Conservation (phyloP, 2,329 filamentous ascomycete genomes). For the Fusarium tricinctum region DNA sequence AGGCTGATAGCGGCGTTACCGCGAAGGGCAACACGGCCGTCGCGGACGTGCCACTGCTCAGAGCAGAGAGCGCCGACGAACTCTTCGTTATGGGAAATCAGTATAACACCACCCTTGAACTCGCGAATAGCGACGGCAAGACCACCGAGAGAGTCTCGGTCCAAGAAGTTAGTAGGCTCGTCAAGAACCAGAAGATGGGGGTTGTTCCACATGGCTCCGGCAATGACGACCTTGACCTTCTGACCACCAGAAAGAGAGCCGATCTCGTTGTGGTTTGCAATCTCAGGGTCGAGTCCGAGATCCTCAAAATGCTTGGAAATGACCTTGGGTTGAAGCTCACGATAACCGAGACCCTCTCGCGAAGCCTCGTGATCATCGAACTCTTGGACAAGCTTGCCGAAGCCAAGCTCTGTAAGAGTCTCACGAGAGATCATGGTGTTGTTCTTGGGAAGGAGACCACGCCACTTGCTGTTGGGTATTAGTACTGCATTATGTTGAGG, state of each 20-base stretch:
- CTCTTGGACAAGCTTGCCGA: slow-evolving; percentile 94
- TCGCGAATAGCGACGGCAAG: slow-evolving; percentile 98
- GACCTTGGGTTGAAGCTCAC: slow-evolving; percentile 89
- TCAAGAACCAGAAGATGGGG: slow-evolving; percentile 96
- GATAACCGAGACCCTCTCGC: slow-evolving; percentile 97
- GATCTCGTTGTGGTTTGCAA: slow-evolving; percentile 99
- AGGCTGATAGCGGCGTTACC: slow-evolving; percentile 79
- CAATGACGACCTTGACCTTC: slow-evolving; percentile 99
- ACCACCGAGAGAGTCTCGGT: slow-evolving; percentile 96
- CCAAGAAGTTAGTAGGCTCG: slow-evolving; percentile 99
- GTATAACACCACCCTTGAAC: slow-evolving; percentile 97
- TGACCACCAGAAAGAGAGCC: slow-evolving; percentile 95
- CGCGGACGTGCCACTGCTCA: slow-evolving; percentile 95
- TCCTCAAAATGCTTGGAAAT: slow-evolving; percentile 99
- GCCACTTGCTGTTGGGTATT: slow-evolving; percentile 80
- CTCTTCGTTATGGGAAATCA: slow-evolving; percentile 99
- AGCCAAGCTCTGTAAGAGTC: slow-evolving; percentile 87
- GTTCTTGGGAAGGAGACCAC: slow-evolving; percentile 87
- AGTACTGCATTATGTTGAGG: slow-evolving; percentile 35
- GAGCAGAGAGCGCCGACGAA: slow-evolving; percentile 96
- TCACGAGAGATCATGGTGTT: slow-evolving; percentile 95
- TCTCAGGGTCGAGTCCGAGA: slow-evolving; percentile 94
- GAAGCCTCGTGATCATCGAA: slow-evolving; percentile 99
- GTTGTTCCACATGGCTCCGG: slow-evolving; percentile 98
- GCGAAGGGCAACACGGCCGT: slow-evolving; percentile 88